A percentile compares a stretch with the other conserved stretches of the same genome.
Evolutionary conservation across 2,329 filamentous ascomycete species (phyloP).

Genomic region (Colletotrichum tamarilloi): DNA sequence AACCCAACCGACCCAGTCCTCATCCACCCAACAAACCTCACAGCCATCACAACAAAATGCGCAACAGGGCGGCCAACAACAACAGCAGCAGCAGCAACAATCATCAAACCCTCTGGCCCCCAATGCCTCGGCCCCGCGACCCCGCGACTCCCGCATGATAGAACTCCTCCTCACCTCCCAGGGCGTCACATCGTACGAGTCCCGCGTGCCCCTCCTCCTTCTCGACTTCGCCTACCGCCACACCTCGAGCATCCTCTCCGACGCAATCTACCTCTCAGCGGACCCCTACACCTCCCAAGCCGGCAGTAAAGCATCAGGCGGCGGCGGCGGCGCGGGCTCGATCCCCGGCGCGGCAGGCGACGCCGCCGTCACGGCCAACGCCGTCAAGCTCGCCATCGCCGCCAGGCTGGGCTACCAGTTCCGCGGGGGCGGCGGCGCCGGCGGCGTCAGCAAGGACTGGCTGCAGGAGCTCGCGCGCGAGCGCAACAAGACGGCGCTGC

Average conservation of each 20-base stretch:
- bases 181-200: conserved; percentile 83
- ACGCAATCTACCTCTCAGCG: conserved; percentile 75
- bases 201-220: conserved; percentile 83
- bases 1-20: conserved; percentile 30
- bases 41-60: conserved; percentile 35
- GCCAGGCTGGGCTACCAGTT: conserved; percentile 78
- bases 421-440: conserved; percentile 62
- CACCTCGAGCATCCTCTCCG: conserved; percentile 76
- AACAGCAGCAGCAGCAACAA: conserved; percentile 17
- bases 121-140: conserved; percentile 62
- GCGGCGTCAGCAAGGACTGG: conserved; percentile 77
- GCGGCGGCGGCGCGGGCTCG: conserved; percentile 60
- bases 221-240: conserved; percentile 90
- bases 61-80: conserved; percentile 9
- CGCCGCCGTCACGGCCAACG: conserved; percentile 71
- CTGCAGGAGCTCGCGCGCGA: conserved; percentile 79
- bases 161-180: conserved; percentile 84
- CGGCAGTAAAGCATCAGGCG: conserved; percentile 61
- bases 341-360: conserved; percentile 56
- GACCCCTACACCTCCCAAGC: conserved; percentile 75
- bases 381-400: conserved; percentile 78
- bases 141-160: conserved; percentile 82
- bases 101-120: conserved; percentile 40
- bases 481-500: conserved; percentile 74
- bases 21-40: conserved; percentile 38